Conservation (phyloP, 305 asterid species). For the Vinca major region DNA sequence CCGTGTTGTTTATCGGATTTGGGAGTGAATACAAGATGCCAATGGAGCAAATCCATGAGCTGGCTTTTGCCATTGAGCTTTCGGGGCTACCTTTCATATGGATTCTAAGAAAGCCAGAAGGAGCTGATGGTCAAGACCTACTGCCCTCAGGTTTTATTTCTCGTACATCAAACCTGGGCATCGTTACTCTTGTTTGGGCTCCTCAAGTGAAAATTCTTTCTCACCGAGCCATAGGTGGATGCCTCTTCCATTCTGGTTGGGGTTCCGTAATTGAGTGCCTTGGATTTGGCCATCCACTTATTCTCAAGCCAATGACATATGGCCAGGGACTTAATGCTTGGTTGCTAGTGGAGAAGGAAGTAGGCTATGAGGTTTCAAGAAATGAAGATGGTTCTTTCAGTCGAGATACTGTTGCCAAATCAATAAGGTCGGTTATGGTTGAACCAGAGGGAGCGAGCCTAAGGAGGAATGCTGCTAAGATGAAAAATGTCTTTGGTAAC, state of each 20-base stretch:
- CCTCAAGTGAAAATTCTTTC: slow-evolving; percentile 32
- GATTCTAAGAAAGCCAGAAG: slow-evolving; percentile 31
- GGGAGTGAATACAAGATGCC: slow-evolving; percentile 46
- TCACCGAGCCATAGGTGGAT: slow-evolving; percentile 31
- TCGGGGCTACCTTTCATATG: slow-evolving; percentile 32
- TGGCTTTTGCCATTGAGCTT: slow-evolving; percentile 32
- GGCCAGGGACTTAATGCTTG: slow-evolving; percentile 40
- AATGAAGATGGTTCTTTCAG: slow-evolving; percentile 34
- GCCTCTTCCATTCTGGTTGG: slow-evolving; percentile 40
- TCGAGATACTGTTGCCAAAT: slow-evolving; percentile 22
- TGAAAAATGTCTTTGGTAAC: slow-evolving; percentile 22
- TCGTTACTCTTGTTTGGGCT: slow-evolving; percentile 27
- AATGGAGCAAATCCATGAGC: slow-evolving; percentile 27
- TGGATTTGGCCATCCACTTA: slow-evolving; percentile 26
- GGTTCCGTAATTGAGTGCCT: slow-evolving; percentile 31
- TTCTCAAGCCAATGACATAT: slow-evolving; percentile 33
- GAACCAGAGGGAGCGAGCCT: slow-evolving; percentile 19
- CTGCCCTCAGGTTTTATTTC: slow-evolving; percentile 26
- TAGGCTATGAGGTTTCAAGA: slow-evolving; percentile 33
- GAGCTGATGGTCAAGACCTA: slow-evolving; percentile 11
- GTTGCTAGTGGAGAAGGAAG: slow-evolving; percentile 28
- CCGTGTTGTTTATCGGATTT: slow-evolving; percentile 34
- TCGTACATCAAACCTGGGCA: slow-evolving; percentile 23
- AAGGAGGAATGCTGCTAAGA: slow-evolving; percentile 24
- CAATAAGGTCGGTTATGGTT: slow-evolving; percentile 26